These are phyloP conservation scores for Saccharomyces eubayanus DNA, from an alignment of 805 yeast species.

Conservation along the genomic window DNA sequence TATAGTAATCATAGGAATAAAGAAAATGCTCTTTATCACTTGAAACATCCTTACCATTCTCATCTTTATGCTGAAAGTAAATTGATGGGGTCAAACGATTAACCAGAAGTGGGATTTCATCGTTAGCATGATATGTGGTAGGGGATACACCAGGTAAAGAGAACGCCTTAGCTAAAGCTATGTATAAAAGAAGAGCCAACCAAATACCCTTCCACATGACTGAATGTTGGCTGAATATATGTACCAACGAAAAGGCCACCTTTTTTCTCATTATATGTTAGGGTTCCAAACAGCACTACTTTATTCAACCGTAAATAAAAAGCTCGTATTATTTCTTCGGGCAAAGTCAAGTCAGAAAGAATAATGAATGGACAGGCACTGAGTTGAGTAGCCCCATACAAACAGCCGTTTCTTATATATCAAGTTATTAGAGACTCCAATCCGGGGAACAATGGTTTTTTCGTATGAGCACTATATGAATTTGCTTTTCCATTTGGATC, in stretches of 20 bases:
- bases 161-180: conserved; percentile 41
- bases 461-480: conserved; percentile 29
- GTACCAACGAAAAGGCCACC: neutral
- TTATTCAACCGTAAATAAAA: neutral
- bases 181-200: conserved; percentile 1
- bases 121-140: conserved; percentile 69
- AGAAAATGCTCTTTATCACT: conserved; percentile 44
- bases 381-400: neutral
- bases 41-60: conserved; percentile 32
- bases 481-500: conserved; percentile 22
- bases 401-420: neutral
- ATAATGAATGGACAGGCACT: neutral
- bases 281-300: neutral
- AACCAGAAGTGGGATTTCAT: conserved; percentile 67
- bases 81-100: conserved; percentile 83
- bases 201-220: neutral
- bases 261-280: neutral
- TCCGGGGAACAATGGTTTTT: neutral
- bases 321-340: neutral
- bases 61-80: conserved; percentile 35
- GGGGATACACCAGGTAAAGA: conserved; percentile 97
- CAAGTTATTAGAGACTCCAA: neutral
- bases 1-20: conserved; percentile 77
- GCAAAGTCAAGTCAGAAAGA: neutral
- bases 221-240: neutral